Evolutionary conservation across 2,329 filamentous ascomycete genomes (phyloP), one percentile per base, ranked within the genome.

Genomic region (Epichloe coenophiala): DNA sequence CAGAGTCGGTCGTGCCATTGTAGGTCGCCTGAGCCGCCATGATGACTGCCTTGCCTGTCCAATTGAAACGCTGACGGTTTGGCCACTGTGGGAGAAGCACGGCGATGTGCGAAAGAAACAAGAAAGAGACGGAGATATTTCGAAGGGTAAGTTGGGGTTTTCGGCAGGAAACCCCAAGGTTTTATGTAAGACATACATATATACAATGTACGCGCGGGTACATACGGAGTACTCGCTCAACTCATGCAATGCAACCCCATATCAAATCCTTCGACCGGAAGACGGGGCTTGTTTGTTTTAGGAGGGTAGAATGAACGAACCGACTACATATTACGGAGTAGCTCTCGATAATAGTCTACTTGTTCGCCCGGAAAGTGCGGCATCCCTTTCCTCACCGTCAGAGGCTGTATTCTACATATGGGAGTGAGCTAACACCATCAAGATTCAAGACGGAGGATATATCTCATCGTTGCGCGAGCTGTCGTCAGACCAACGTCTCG

Each of bases 1-100:
- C 74, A 56, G 61, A 61, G 52, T 66, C 75, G 33, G 59, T 60
- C 49, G 71, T 75, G 62, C 76, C 77, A 60, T 75, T 75, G 66
- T 78, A 80, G 41, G 60, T 57, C 51, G 61, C 62, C 45, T 65
- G 51, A 15, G 41, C 40, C 15, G 37, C 48, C 60, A 66, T 65
- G 53, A 37, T 37, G 19, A 21, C 19, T n/a, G 41, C n/a, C 19
- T 9, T 23, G 33, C 9, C 33, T 31, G 33, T 19, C 11, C 3
- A 11, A 11, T 2, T 1, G 19, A 35, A n/a, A 21, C 11, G 11
- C n/a, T 3, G 17, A 40, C n/a, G n/a, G 6, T 17, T 2, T 1
- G n/a, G 15, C n/a, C 13, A 17, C 38, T 27, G 6, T 23, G 21
- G 40, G 19, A 42, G 11, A 27, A 42, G 19, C 19, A 42, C 4